Evolutionary conservation across 2,329 filamentous ascomycete species (phyloP), one percentile per base, ranked within the genome.

Genomic region (Achaetomium macrosporum): DNA sequence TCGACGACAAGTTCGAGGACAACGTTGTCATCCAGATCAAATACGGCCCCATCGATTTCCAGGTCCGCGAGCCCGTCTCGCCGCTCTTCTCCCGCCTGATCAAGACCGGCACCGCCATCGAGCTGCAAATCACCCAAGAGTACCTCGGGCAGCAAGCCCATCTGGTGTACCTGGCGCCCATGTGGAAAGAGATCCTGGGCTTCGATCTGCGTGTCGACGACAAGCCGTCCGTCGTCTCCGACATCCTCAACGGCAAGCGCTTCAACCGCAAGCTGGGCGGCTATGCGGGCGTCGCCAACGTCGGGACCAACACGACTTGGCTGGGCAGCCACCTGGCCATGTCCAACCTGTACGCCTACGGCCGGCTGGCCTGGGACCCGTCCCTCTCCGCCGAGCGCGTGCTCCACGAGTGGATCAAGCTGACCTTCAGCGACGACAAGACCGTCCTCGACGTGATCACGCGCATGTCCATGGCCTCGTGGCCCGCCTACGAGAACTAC

Each of bases 1-100:
- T 88, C 0, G 85, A 88, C 60, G 78, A 75, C 5, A 65, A 82
- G 54, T 88, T 88, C 52, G 81, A 84, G 19, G 80, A 84, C 42
- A 88, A 88, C 43, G 84, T 88, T 0, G 74, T 88, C 0, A 74
- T 88, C 2, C 85, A 89, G 63, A 83, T 88, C 67, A 89, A 88
- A 66, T 87, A 84, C 57, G 85, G 85, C 0, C 84, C 85, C 0
- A 88, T 88, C 54, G 85, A 88, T 63, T 88, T 88, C 66, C 85
- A 88, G 61, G 82, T 87, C 11, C 78, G 85, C 35, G 85, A 88
- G 64, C 81, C 85, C 1, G 68, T 76, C 1, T 85, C 80, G 4
- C 84, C 85, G 0, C 68, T 89, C 1, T 87, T 88, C 57, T 75
- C 75, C 1, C 69, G 76, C 47, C 62, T 79, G 13, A 61, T 55